Base-by-base conservation (phyloP, 345 rosid species). In the Orychophragmus violaceus region DNA sequence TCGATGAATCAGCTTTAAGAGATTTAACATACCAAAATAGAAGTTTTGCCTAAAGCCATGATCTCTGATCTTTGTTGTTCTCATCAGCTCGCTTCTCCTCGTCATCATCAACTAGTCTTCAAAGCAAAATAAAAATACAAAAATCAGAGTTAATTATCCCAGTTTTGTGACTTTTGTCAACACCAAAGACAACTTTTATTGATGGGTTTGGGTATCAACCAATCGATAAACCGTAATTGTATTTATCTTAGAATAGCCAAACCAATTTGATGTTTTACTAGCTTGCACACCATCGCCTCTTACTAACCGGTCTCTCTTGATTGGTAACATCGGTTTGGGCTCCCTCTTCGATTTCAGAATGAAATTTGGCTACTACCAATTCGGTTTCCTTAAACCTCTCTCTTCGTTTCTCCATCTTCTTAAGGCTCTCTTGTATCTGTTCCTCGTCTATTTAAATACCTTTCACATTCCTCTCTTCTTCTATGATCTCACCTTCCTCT, bases 401-500 rank as follows among this genome's bases (percentile, higher is more conserved):
- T 71, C 83, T 79, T 46, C 88, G 74, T 74, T 76, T 87, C 73
- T 84, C 85, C 87, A 89, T 84, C 78, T 81, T 85, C 29, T 83
- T 89, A 24, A 87, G 13, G 7, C 82, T 77, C 36, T 77, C 87
- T 57, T 53, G 69, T 45, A 85, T 75, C 32, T 59, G 64, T 11
- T 78, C 69, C 1, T 78, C 67, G 29, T 81, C 83, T 52, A 74
- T 72, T 60, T 45, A 76, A 30, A 17, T 29, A 23, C 8, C 32
- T 50, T 45, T 59, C 35, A n/a, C 45, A 1, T 39, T 21, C 24
- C 5, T 29, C 36, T 57, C 76, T 48, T 77, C 85, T 72, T 77
- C 81, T 16, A 68, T 17, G 32, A 80, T 76, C 83, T 82, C 87
- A 24, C 89, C 87, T 76, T 84, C 90, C 74, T 82, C 90, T 58